phyloP scores from a whole-genome alignment of 169 alveolate genomes.

The Plasmodium vivax region DNA sequence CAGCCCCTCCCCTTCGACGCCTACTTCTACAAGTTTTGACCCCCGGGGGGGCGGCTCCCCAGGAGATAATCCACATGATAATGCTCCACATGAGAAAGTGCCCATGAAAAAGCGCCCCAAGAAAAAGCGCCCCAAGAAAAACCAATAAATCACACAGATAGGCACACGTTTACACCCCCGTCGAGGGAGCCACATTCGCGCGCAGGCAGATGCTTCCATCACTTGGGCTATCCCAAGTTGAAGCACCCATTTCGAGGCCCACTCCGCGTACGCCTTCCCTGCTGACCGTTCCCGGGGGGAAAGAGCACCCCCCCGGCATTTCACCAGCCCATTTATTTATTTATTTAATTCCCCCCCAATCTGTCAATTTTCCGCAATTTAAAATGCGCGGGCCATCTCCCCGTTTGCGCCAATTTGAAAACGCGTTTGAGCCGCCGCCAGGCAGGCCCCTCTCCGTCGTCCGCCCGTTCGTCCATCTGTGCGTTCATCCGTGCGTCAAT shows the following conservation, averaged over 20 bases:
- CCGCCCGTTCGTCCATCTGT: neutral
- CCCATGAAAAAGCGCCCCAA: neutral
- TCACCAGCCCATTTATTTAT: neutral
- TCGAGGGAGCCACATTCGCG: neutral
- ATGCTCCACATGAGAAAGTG: neutral
- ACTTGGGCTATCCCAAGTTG: neutral
- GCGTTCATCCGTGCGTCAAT: too few relatives aligned
- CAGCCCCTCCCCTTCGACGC: constrained; percentile 22
- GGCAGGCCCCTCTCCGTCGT: neutral
- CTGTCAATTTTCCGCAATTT: neutral
- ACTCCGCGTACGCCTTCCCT: neutral
- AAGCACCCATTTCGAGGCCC: neutral
- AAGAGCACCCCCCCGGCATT: neutral
- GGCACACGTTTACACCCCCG: neutral
- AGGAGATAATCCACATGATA: neutral
- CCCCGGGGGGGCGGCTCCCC: neutral
- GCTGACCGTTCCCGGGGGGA: neutral
- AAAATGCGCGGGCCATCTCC: neutral
- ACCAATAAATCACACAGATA: neutral
- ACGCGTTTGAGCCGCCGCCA: neutral
- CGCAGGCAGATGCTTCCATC: neutral
- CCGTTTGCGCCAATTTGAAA: neutral
- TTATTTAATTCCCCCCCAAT: neutral
- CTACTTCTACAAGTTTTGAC: constrained; percentile 51
- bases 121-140: neutral